Base-by-base conservation (phyloP, 345 rosid species). In the Psidium friedrichsthalianum region DNA sequence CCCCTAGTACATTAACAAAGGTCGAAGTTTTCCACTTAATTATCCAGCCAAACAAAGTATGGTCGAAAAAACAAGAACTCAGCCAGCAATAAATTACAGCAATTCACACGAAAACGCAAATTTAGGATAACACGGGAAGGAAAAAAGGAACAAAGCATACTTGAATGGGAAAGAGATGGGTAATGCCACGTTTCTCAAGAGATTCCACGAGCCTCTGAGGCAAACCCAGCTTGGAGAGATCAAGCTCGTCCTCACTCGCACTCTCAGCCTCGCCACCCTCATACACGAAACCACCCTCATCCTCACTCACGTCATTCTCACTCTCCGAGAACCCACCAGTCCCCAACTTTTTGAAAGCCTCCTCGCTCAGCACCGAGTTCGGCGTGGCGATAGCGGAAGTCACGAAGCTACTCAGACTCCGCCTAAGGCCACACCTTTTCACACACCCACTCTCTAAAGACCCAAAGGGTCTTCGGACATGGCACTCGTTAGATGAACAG, bases 131-230 rank as follows among this genome's bases (percentile, higher is more conserved):
- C 10, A 11, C 21, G 52, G 51, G 49, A 83, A 52, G 53, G 18
- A 74, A 44, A 54, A 6, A 49, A 82, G 74, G 53, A 18, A 36
- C 52, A 78, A 85, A 56, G 49, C 74, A 20, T 51, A 94, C 99
- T 91, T 97, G 99, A 90, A 97, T 94, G 49, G 99, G 99, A 89
- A 97, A 97, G 86, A 97, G 98, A 58, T 92, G 91, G 90, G 95
- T 93, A 85, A 97, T 97, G 85, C 98, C 99, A 32, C 99, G 96
- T 82, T 92, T 92, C 88, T 90, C 91, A 10, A 97, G 98, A 53
- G 94, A 25, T 25, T 94, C 93, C 51, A 92, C 98, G 8, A 97
- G 96, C 55, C 93, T 92, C 83, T 86, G 90, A 81, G 98, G 98
- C 92, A 97, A 90, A 86, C 90, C 96, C 84, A 97, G 85, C 80